Evolutionary conservation across 208 protist genomes (phyloP), one percentile per base, ranked within the genome.

Genomic region (Leishmania aethiopica): DNA sequence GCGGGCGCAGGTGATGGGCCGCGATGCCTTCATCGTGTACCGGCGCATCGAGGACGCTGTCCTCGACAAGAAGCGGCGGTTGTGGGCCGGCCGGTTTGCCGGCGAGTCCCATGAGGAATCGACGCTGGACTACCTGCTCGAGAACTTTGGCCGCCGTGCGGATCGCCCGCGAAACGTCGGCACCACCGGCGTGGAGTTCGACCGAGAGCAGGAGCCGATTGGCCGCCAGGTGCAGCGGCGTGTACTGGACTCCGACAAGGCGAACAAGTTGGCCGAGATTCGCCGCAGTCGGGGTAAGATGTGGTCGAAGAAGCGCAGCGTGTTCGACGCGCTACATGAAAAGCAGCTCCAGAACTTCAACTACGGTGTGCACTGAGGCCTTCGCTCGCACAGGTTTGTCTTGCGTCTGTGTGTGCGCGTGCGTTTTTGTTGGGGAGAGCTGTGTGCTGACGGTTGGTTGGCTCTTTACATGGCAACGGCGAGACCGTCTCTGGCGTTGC

Each of bases 171-270:
- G 83, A 15, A 95, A 95, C 70, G 91, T 92, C 6, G 92, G 92
- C 79, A 92, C 89, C 10, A 95, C 90, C 53, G 95, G 95, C 67
- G 90, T 91, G 1, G 94, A 98, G 88, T 98, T 97, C 78, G 95
- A 98, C 78, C 88, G 95, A 1, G 95, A 98, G 89, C 91, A 97
- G 86, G 95, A 98, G 84, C 95, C 95, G 28, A 97, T 98, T 84
- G 94, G 94, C 40, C 89, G 95, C 28, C 89, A 97, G 71, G 93
- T 97, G 87, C 95, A 98, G 87, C 91, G 95, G 13, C 93, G 95
- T 79, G 88, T 96, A 67, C 80, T 98, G 28, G 93, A 97, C 82
- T 64, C 90, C 8, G 95, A 98, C 81, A 96, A 96, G 87, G 86
- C 92, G 8, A 90, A 94, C 75, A 94, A 92, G 66, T 77, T 96